Conservation (phyloP, 2,329 filamentous ascomycete genomes). For the Chrysoporthe deuterocubensis region DNA sequence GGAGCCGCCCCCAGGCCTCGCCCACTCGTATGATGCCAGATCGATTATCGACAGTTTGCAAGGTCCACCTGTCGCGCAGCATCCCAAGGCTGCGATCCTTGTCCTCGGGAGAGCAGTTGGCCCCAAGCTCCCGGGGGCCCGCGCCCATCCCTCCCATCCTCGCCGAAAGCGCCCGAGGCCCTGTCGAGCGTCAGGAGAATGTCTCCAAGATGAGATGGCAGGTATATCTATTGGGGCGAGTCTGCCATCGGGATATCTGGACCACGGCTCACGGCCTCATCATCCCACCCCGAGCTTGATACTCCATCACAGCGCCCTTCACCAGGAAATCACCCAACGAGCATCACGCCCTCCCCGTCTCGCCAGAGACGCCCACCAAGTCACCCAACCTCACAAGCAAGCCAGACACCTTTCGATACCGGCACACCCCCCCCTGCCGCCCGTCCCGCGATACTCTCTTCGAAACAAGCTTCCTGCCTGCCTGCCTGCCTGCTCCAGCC, state of each 20-base stretch:
- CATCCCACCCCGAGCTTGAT: slow-evolving; percentile 20
- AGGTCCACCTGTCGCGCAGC: slow-evolving; percentile 28
- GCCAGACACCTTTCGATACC: slow-evolving; percentile 16
- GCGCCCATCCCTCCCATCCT: slow-evolving; percentile 9
- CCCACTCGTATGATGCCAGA: slow-evolving; percentile 28
- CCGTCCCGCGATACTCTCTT: background rate
- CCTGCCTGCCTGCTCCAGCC: background rate
- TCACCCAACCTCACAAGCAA: slow-evolving; percentile 14
- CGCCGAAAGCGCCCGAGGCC: slow-evolving; percentile 26
- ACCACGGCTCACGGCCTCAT: slow-evolving; percentile 22
- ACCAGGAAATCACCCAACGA: slow-evolving; percentile 7
- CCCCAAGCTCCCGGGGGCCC: slow-evolving; percentile 8
- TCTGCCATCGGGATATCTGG: slow-evolving; percentile 20
- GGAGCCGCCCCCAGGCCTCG: slow-evolving; percentile 8
- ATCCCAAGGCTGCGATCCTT: slow-evolving; percentile 17
- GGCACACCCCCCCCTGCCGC: slow-evolving; percentile 13
- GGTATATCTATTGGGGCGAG: slow-evolving; percentile 27
- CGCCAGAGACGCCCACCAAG: slow-evolving; percentile 6
- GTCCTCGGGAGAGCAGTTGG: slow-evolving; percentile 5
- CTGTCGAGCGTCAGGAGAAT: slow-evolving; percentile 12
- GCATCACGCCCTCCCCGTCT: slow-evolving; percentile 21
- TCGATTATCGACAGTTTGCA: slow-evolving; percentile 29
- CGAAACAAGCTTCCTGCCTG: slow-evolving; percentile 12
- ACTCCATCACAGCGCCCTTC: slow-evolving; percentile 9
- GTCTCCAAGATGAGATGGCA: slow-evolving; percentile 14